Conservation (phyloP, 176 grass and related monocot genomes). For the Phoenix roebelenii region DNA sequence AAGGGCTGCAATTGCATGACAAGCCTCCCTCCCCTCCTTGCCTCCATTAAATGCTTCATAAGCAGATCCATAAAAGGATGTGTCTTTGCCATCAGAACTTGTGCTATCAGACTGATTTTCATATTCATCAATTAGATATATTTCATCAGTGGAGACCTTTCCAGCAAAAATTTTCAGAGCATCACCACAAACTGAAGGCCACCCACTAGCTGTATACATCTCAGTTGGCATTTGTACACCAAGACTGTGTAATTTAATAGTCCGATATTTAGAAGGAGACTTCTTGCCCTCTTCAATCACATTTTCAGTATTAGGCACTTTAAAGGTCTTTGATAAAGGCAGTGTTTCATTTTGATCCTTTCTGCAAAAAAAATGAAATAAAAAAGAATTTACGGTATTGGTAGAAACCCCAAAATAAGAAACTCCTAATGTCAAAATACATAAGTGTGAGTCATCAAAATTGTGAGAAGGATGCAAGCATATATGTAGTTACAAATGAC, state of each 20-base stretch:
- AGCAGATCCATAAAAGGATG: slow-evolving; percentile 61
- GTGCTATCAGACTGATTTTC: slow-evolving; percentile 22
- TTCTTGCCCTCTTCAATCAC: slow-evolving; percentile 36
- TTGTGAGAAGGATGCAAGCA: neutral
- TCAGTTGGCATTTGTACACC: slow-evolving; percentile 56
- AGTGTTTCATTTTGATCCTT: slow-evolving; percentile 46
- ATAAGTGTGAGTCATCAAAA: slow-evolving; percentile 1
- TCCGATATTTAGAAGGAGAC: slow-evolving; percentile 49
- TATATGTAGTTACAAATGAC: too few relatives aligned
- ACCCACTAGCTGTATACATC: slow-evolving; percentile 55
- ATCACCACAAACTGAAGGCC: slow-evolving; percentile 74
- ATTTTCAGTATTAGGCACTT: slow-evolving; percentile 52
- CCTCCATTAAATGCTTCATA: slow-evolving; percentile 82
- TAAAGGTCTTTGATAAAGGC: slow-evolving; percentile 50
- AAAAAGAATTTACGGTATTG: too few relatives aligned
- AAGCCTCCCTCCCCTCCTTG: slow-evolving; percentile 73
- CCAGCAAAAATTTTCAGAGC: slow-evolving; percentile 67
- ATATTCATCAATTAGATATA: slow-evolving; percentile 33
- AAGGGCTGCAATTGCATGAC: slow-evolving; percentile 77
- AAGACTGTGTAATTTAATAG: slow-evolving; percentile 51
- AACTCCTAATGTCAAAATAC: slow-evolving; percentile 6
- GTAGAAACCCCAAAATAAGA: too few relatives aligned
- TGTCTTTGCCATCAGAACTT: slow-evolving; percentile 18
- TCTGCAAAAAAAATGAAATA: slow-evolving; percentile 11
- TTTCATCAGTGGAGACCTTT: slow-evolving; percentile 51